Evolutionary conservation across 1,284 basidiomycete genomes (phyloP).

Genomic region (Xerocomus amazonicus): DNA sequence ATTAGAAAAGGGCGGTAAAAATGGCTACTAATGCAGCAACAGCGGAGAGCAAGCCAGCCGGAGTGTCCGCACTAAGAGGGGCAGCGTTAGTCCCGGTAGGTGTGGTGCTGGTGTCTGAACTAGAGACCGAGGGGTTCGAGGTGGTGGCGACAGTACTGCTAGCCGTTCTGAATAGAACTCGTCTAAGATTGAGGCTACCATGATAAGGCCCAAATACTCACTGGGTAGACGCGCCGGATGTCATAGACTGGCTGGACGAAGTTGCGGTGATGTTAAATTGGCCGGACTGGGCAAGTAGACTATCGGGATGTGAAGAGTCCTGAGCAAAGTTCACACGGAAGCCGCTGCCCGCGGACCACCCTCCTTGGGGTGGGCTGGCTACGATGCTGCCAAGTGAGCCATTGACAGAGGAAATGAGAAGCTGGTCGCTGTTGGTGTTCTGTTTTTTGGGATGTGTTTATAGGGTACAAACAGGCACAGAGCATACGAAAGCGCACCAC

Average conservation of each 20-base stretch:
- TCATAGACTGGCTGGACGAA: conserved; percentile 19
- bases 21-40: conserved; percentile 31
- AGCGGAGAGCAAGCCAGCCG: conserved; percentile 29
- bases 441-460: conserved; percentile 11
- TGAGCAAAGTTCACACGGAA: conserved; percentile 72
- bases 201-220: conserved; percentile 12
- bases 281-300: conserved; percentile 63
- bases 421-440: conserved; percentile 34
- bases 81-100: conserved; percentile 32
- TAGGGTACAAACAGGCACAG: not conserved
- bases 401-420: conserved; percentile 50
- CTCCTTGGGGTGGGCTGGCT: conserved; percentile 52
- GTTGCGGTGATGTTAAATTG: conserved; percentile 50
- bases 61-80: conserved; percentile 19
- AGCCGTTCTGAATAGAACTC: conserved; percentile 16
- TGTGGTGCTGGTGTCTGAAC: conserved; percentile 22
- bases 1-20: conserved; percentile 20
- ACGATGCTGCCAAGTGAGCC: conserved; percentile 35
- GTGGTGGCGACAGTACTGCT: conserved; percentile 21
- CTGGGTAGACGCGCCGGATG: conserved; percentile 15
- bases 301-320: conserved; percentile 40
- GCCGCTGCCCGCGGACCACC: conserved; percentile 51
- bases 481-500: conserved; percentile 38
- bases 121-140: conserved; percentile 20
- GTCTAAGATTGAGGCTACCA: conserved; percentile 5